A percentile compares a stretch with the other conserved stretches of the same genome.
Conservation (phyloP, 164 flowering plant species). For the Vitis cinerea region DNA sequence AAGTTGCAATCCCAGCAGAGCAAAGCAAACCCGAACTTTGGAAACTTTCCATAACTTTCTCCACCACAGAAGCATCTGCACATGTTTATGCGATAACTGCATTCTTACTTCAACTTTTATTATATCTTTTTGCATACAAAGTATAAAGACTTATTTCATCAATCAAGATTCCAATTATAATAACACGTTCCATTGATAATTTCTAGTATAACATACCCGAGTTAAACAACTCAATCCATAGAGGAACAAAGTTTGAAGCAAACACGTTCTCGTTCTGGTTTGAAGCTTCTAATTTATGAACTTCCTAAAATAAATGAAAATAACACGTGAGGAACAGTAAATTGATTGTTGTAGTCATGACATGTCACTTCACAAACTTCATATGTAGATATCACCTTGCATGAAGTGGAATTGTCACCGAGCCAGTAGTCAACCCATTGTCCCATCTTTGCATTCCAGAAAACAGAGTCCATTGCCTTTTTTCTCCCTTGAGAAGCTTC, state of each 20-base stretch:
- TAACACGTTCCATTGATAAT: too few species aligned
- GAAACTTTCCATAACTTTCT: slow-evolving; percentile 53
- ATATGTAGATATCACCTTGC: slow-evolving; percentile 29
- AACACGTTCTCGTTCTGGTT: slow-evolving; percentile 63
- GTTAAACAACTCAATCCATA: slow-evolving; percentile 67
- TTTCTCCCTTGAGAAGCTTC: slow-evolving; percentile 56
- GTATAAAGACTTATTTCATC: not conserved
- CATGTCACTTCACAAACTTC: slow-evolving; percentile 1
- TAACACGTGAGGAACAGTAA: not conserved
- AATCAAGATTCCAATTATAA: too few species aligned
- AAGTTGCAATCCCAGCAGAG: slow-evolving; percentile 79
- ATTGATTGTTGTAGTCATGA: not conserved
- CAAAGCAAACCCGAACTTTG: slow-evolving; percentile 60
- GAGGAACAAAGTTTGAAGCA: slow-evolving; percentile 86
- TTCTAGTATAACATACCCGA: slow-evolving; percentile 48
- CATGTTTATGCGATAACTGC: slow-evolving; percentile 1
- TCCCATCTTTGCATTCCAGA: slow-evolving; percentile 76
- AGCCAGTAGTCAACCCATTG: slow-evolving; percentile 98
- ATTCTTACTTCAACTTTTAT: slow-evolving; percentile 3
- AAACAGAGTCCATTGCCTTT: slow-evolving; percentile 54
- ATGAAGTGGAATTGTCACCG: slow-evolving; percentile 9
- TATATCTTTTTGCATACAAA: not conserved
- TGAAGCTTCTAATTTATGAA: slow-evolving; percentile 44
- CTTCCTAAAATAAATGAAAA: slow-evolving; percentile 37
- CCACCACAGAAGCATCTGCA: slow-evolving; percentile 50